A percentile compares a stretch with the other conserved stretches of the same genome.
These are phyloP conservation scores for Jimgerdemannia lactiflua DNA, from an alignment of 192 early-diverging fungal species.

Conservation along the genomic window DNA sequence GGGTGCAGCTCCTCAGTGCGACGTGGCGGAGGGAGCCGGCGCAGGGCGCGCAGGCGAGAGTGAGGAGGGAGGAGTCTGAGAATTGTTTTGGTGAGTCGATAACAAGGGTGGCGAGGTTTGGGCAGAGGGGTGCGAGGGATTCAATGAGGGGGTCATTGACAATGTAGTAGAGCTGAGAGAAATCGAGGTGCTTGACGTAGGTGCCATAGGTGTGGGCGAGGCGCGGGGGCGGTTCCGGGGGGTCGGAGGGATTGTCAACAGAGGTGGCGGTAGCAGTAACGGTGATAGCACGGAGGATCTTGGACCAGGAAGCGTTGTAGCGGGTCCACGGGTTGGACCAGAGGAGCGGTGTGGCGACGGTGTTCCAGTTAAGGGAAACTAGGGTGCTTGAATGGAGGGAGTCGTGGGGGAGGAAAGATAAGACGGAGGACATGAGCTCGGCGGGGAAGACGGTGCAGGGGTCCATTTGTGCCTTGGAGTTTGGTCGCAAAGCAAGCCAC, in stretches of 20 bases:
- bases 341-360: neutral
- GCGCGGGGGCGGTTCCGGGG: neutral
- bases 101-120: constrained; percentile 4
- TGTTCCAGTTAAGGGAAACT: neutral
- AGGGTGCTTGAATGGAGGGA: neutral
- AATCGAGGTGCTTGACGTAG: constrained; percentile 21
- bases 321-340: neutral
- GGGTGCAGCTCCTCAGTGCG: constrained; percentile 14
- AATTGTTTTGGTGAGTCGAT: constrained; percentile 28
- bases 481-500: no score
- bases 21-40: constrained; percentile 2
- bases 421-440: neutral
- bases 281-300: neutral
- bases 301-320: constrained; percentile 1
- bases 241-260: neutral
- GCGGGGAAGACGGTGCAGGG: neutral
- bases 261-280: neutral
- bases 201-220: constrained; percentile 9
- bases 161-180: constrained; percentile 30
- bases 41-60: neutral
- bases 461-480: neutral
- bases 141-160: constrained; percentile 27
- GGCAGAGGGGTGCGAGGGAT: constrained; percentile 16
- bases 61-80: constrained; percentile 21
- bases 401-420: neutral